These are phyloP conservation scores for Fusarium sp. DNA, from an alignment of 2,329 filamentous ascomycete species.

Conservation along the genomic window DNA sequence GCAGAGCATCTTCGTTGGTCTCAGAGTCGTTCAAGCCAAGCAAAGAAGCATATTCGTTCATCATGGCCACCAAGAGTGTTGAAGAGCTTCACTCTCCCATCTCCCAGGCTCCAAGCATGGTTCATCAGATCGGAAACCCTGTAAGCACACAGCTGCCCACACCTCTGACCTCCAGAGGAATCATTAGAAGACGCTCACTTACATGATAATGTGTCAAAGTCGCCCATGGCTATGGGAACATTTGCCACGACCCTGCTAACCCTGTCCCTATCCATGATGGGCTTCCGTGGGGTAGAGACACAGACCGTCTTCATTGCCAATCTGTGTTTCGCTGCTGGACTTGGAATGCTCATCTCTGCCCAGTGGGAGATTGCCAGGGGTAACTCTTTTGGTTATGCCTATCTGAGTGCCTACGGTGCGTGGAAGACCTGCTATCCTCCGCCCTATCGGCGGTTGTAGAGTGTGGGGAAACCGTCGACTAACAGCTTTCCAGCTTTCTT, in stretches of 20 bases:
- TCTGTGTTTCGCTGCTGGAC: conserved; percentile 44
- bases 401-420: conserved; percentile 43
- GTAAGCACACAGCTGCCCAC: neutral
- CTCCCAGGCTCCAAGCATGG: neutral
- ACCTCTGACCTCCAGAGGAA: neutral
- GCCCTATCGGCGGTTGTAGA: neutral
- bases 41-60: neutral
- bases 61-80: conserved; percentile 21
- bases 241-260: conserved; percentile 45
- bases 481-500: conserved; percentile 31
- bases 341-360: conserved; percentile 45
- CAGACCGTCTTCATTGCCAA: conserved; percentile 46
- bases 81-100: conserved; percentile 19
- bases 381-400: conserved; percentile 45
- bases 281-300: conserved; percentile 41
- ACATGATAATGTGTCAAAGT: neutral
- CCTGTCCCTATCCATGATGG: conserved; percentile 46
- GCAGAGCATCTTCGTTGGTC: neutral
- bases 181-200: neutral
- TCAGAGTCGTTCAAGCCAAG: neutral
- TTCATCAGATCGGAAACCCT: conserved; percentile 20
- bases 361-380: conserved; percentile 46
- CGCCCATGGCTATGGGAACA: conserved; percentile 44
- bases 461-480: neutral
- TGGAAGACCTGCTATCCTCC: neutral